Evolutionary conservation across 768 basidiomycete species (phyloP).

Genomic region (Cyclocybe aegerita): DNA sequence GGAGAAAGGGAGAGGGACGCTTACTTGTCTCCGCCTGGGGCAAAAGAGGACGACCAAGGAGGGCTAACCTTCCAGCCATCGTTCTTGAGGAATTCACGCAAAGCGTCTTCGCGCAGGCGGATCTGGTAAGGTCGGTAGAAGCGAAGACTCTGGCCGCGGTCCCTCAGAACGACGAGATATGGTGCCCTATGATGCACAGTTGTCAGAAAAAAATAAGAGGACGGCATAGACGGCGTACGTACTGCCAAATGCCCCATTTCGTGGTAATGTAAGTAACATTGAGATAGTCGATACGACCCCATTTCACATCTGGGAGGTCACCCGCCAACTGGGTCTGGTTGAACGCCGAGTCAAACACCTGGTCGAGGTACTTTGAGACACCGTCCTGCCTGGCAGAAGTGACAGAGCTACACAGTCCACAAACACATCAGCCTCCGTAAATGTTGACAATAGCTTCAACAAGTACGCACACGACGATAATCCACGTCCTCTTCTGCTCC

Average conservation of each 20-base stretch:
- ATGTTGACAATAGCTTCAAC: neutral
- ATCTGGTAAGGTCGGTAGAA: conserved; percentile 72
- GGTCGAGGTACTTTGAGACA: conserved; percentile 68
- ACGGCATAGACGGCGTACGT: conserved; percentile 25
- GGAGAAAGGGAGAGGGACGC: neutral
- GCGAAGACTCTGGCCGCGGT: conserved; percentile 77
- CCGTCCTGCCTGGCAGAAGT: conserved; percentile 61
- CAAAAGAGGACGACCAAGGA: conserved; percentile 68
- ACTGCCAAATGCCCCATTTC: conserved; percentile 87
- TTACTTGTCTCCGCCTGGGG: conserved; percentile 77
- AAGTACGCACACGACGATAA: conserved; percentile 68
- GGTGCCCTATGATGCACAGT: conserved; percentile 59
- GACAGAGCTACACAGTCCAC: conserved; percentile 43
- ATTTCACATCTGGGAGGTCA: conserved; percentile 72
- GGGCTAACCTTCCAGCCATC: conserved; percentile 63
- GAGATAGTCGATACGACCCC: conserved; percentile 86
- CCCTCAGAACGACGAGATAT: conserved; percentile 63
- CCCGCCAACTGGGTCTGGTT: conserved; percentile 58
- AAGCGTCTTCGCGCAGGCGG: conserved; percentile 53
- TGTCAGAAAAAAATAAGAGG: neutral
- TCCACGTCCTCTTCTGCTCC: conserved; percentile 71
- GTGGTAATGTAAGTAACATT: conserved; percentile 83
- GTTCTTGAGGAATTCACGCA: conserved; percentile 66
- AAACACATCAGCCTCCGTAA: neutral
- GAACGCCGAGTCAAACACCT: conserved; percentile 72